Evolutionary conservation across 805 yeast species (phyloP).

Genomic region (Kazachstania taianensis): DNA sequence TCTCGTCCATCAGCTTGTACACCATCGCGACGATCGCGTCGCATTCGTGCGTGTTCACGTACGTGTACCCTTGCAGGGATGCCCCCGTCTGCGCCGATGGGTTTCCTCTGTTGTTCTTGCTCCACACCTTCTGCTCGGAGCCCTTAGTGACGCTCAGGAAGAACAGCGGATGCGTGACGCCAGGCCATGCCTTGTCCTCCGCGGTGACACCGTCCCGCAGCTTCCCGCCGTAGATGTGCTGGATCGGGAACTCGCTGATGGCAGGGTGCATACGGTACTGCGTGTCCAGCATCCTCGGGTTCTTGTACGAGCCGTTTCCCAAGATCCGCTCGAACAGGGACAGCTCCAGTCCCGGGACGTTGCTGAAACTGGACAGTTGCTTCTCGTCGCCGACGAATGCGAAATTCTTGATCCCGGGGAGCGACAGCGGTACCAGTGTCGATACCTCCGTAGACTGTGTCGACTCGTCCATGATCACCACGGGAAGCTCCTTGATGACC

Average conservation of each 20-base stretch:
- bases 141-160: constrained; percentile 47
- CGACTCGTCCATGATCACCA: constrained; percentile 70
- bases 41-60: constrained; percentile 47
- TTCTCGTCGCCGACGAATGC: constrained; percentile 70
- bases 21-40: constrained; percentile 38
- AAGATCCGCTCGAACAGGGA: constrained; percentile 62
- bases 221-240: constrained; percentile 39
- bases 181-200: constrained; percentile 37
- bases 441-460: constrained; percentile 70
- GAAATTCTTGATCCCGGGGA: constrained; percentile 56
- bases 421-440: constrained; percentile 58
- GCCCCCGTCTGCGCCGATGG: too few relatives aligned
- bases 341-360: constrained; percentile 54
- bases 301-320: constrained; percentile 47
- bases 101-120: constrained; percentile 30
- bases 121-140: constrained; percentile 40
- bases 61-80: constrained; percentile 47
- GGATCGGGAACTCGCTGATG: constrained; percentile 49
- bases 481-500: constrained; percentile 44
- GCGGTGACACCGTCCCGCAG: constrained; percentile 51
- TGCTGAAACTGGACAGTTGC: constrained; percentile 62
- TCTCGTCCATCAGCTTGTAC: constrained; percentile 42
- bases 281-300: constrained; percentile 59
- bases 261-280: constrained; percentile 62
- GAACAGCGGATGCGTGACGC: constrained; percentile 48